These are phyloP conservation scores for Seminavis robusta DNA, from an alignment of 108 stramenopile species.

Conservation along the genomic window DNA sequence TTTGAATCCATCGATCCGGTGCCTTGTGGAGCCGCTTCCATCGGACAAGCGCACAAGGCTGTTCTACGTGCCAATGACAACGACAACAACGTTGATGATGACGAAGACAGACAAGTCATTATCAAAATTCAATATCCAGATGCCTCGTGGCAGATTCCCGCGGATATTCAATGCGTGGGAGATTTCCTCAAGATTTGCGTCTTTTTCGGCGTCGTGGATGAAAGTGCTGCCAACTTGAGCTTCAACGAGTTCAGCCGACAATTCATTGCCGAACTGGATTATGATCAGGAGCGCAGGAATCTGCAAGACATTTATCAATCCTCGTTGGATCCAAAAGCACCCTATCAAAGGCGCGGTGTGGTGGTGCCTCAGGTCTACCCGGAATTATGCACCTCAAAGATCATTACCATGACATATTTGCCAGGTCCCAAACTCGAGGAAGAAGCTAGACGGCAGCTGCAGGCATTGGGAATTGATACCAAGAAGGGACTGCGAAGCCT, in stretches of 20 bases:
- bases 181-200: constrained; percentile 68
- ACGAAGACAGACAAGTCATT: constrained; percentile 49
- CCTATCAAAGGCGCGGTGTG: constrained; percentile 45
- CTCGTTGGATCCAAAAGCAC: constrained; percentile 55
- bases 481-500: constrained; percentile 38
- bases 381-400: constrained; percentile 49
- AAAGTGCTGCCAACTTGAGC: constrained; percentile 41
- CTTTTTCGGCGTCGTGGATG: constrained; percentile 59
- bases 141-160: constrained; percentile 77
- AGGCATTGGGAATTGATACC: constrained; percentile 57
- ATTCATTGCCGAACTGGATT: constrained; percentile 73
- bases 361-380: constrained; percentile 51
- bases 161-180: constrained; percentile 74
- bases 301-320: constrained; percentile 49
- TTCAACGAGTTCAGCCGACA: constrained; percentile 72
- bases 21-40: constrained; percentile 88
- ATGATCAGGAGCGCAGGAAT: constrained; percentile 49
- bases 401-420: constrained; percentile 76
- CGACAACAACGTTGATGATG: neutral
- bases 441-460: constrained; percentile 55
- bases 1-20: constrained; percentile 74
- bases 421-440: constrained; percentile 72
- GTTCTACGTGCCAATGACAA: constrained; percentile 24
- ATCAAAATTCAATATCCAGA: constrained; percentile 94
- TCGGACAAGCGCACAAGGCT: constrained; percentile 91